phyloP scores from a whole-genome alignment of 352 stramenopile genomes.

The Pythium phragmiticola region DNA sequence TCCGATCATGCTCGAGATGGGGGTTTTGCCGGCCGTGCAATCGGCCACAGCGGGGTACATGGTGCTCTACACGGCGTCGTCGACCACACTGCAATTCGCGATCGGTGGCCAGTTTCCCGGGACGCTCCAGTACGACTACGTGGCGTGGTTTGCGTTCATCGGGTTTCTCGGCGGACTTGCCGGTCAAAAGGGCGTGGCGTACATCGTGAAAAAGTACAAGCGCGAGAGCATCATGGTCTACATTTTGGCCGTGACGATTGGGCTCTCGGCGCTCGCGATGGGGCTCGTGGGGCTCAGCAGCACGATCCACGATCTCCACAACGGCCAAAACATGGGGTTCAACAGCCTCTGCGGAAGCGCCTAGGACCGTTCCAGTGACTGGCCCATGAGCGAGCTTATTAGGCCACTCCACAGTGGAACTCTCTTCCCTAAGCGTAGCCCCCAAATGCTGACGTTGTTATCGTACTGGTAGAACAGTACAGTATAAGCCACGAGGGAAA shows the following conservation, averaged over 20 bases:
- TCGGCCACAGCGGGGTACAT: slow-evolving; percentile 91
- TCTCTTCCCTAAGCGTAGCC: too few species aligned
- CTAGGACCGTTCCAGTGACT: slow-evolving; percentile 16
- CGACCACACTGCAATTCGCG: slow-evolving; percentile 89
- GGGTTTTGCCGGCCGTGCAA: slow-evolving; percentile 85
- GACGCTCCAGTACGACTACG: slow-evolving; percentile 89
- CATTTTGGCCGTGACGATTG: slow-evolving; percentile 68
- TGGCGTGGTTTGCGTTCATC: slow-evolving; percentile 84
- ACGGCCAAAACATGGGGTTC: slow-evolving; percentile 65
- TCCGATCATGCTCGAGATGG: slow-evolving; percentile 97
- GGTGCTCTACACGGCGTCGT: slow-evolving; percentile 89
- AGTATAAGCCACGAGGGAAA: not conserved
- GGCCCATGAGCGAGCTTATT: too few species aligned
- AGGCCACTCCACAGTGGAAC: too few species aligned
- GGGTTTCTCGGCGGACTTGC: slow-evolving; percentile 84
- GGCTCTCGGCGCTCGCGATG: slow-evolving; percentile 72
- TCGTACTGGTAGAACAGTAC: not conserved
- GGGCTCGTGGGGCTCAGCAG: slow-evolving; percentile 61
- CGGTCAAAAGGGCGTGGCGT: slow-evolving; percentile 79
- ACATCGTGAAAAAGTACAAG: slow-evolving; percentile 90
- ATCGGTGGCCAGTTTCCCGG: slow-evolving; percentile 81
- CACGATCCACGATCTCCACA: slow-evolving; percentile 56
- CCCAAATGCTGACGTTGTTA: too few species aligned
- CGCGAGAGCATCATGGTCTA: slow-evolving; percentile 86
- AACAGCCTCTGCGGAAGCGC: slow-evolving; percentile 59